Evolutionary conservation across 495 filamentous ascomycete genomes (phyloP), one percentile per base, ranked within the genome.

Genomic region (Penicillium samsonianum): DNA sequence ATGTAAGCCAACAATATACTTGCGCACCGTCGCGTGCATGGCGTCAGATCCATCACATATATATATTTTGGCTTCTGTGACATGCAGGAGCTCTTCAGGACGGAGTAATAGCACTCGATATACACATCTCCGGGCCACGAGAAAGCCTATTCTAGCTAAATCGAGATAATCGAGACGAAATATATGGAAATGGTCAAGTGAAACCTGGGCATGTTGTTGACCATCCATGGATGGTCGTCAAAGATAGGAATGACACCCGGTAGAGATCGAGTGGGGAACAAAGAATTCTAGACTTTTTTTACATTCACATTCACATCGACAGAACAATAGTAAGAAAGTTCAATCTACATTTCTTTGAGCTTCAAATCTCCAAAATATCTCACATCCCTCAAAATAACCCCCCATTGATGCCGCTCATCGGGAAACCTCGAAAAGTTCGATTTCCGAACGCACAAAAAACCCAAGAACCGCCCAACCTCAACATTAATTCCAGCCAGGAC

Each of bases 341-440:
- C 35, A n/a, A 17, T n/a, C 9, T 38, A 38, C n/a, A 17, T 31
- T 42, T 42, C 23, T 53, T 50, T 35, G 28, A 50, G 5, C 33
- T 17, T 40, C 16, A 11, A 50, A 50, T 4, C 26, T 25, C 25
- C 31, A 47, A 10, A 46, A 19, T 12, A 31, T 10, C 11, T 11
- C 23, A 5, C 2, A 30, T 4, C 20, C 25, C 23, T n/a, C 35
- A 52, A 54, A 30, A 33, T 33, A n/a, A n/a, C n/a, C n/a, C n/a
- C n/a, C n/a, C n/a, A n/a, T 67, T 57, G 60, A 76, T 78, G 75
- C 72, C 73, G 44, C 50, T 64, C 52, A 66, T 69, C 53, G 71
- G 69, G 57, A 74, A 67, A 62, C 56, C 65, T 52, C 72, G 73
- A 58, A 72, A 67, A 72, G 75, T 78, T 65, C 73, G 73, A 60